phyloP scores from a whole-genome alignment of 768 basidiomycete genomes.

The Phaeotremella fagi region DNA sequence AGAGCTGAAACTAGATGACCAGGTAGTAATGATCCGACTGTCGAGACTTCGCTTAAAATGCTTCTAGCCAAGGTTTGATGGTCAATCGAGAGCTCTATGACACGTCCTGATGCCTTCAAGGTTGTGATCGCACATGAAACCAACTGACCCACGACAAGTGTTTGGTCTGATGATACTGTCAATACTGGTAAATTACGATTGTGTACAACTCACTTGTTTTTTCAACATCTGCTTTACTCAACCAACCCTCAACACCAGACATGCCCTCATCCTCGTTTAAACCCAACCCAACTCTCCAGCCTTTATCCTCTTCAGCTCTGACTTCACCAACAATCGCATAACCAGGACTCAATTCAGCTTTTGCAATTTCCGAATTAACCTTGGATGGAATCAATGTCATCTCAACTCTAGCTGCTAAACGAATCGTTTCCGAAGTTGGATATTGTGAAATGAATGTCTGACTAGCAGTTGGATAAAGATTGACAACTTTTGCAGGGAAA shows the following conservation, averaged over 20 bases:
- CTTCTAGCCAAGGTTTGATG: conserved; percentile 24
- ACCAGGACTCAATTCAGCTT: conserved; percentile 62
- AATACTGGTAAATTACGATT: neutral
- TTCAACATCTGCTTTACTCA: conserved; percentile 69
- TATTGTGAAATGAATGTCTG: conserved; percentile 44
- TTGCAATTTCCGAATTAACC: conserved; percentile 75
- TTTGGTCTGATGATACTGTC: conserved; percentile 30
- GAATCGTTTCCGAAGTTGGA: conserved; percentile 39
- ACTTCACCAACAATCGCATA: conserved; percentile 61
- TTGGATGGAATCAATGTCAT: conserved; percentile 74
- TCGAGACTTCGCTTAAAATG: conserved; percentile 71
- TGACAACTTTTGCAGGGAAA: conserved; percentile 69
- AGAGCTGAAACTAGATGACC: conserved; percentile 75
- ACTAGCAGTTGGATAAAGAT: conserved; percentile 63
- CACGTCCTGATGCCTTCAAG: conserved; percentile 70
- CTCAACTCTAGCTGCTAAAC: conserved; percentile 57
- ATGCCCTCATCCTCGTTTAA: conserved; percentile 50
- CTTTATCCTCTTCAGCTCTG: conserved; percentile 86
- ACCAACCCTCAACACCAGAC: conserved; percentile 68
- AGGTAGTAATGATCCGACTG: conserved; percentile 76
- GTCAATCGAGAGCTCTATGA: conserved; percentile 65
- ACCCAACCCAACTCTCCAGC: conserved; percentile 84
- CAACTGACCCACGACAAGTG: conserved; percentile 62
- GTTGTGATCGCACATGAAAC: conserved; percentile 64
- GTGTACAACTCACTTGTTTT: conserved; percentile 28